Evolutionary conservation across 768 basidiomycete species (phyloP), one percentile per base, ranked within the genome.

Genomic region (Mycena latifolia): DNA sequence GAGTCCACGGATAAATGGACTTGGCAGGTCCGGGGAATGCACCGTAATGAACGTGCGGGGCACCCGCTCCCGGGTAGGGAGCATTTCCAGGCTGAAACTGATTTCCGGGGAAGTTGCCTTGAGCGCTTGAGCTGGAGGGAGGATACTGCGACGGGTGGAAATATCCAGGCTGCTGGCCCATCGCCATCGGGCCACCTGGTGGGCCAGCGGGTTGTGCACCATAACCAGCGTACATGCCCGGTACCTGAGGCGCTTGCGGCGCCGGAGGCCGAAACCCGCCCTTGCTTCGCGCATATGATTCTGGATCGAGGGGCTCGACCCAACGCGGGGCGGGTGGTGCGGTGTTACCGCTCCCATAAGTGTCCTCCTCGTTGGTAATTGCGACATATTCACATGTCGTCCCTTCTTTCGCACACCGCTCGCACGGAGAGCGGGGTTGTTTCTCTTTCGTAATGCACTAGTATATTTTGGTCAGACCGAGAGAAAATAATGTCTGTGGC

Each of bases 271-370:
- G 45, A 18, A 24, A 31, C 18, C 24, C 18, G 12, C 52, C 43
- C 45, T 43, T 48, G 33, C 31, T 46, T 28, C 50, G 50, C 12
- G 62, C 62, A 27, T 69, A 69, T 18, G 62, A 64, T 48, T 69
- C 62, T 11, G 67, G 67, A 57, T 52, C 46, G 25, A 69, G 47
- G 2, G 67, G 67, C 54, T 64, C 62, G 5, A 64, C 58, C 62
- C 62, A 69, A 7, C 29, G 46, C 22, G 62, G 56, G 14, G 29
- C 25, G 29, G 43, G 35, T 33, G 43, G 54, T 55, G 25, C 39
- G 11, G 18, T 14, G 41, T 27, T 14, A 47, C 15, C 31, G 22
- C 31, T 48, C 20, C 53, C 14, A 6, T 20, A 53, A 22, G n/a
- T 18, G n/a, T 41, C 33, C 24, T 59, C 54, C 20, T 50, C 45